Conservation (phyloP, 75 land plant genomes). For the Gnetum montanum region DNA sequence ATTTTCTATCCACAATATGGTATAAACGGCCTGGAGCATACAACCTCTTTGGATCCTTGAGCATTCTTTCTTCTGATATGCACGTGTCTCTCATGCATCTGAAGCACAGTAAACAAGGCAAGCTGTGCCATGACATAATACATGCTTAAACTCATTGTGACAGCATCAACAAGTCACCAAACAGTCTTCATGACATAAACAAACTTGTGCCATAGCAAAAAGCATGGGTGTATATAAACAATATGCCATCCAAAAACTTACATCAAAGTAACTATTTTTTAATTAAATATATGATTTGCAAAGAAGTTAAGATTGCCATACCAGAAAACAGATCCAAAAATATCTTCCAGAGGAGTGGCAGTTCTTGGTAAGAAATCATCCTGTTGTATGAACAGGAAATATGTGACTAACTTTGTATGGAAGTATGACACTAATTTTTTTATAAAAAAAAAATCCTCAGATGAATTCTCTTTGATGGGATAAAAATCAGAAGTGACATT, state of each 20-base stretch:
- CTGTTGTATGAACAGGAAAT: too few species aligned
- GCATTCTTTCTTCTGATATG: constrained; percentile 43
- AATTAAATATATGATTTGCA: not conserved
- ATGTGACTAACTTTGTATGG: too few species aligned
- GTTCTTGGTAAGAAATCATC: constrained; percentile 94
- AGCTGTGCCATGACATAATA: constrained; percentile 35
- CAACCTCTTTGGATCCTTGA: constrained; percentile 69
- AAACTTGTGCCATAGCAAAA: not conserved
- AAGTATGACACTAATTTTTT: too few species aligned
- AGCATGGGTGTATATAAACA: not conserved
- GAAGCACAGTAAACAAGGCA: constrained; percentile 64
- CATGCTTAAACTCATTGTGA: too few species aligned
- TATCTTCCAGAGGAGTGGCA: constrained; percentile 75
- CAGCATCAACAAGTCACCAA: too few species aligned
- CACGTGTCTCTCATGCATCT: constrained; percentile 77
- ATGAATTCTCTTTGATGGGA: too few species aligned
- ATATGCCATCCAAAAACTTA: not conserved
- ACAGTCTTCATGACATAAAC: too few species aligned
- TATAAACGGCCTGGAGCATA: constrained; percentile 94
- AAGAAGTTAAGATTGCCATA: constrained; percentile 8
- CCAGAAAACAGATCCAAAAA: constrained; percentile 73
- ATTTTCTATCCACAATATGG: constrained; percentile 90
- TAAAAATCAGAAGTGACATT: too few species aligned
- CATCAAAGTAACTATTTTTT: not conserved
- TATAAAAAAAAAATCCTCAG: too few species aligned